A percentile compares a stretch with the other conserved stretches of the same genome.
These are phyloP conservation scores for Calonectria pteridis DNA, from an alignment of 2,329 filamentous ascomycete genomes.

Conservation along the genomic window DNA sequence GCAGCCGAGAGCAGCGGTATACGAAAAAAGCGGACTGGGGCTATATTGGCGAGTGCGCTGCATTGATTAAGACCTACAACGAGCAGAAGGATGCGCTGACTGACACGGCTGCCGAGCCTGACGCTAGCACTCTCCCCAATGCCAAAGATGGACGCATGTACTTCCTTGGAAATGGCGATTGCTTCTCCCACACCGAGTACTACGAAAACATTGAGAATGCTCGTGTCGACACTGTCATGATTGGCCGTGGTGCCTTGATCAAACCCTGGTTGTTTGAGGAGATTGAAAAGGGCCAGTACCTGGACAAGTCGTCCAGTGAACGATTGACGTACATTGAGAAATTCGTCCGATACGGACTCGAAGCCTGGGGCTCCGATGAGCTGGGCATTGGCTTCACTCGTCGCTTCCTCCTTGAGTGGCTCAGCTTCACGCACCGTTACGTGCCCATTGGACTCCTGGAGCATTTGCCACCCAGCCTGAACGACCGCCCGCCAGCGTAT, in stretches of 20 bases:
- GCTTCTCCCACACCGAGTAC: slow-evolving; percentile 94
- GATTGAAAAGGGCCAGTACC: slow-evolving; percentile 89
- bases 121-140: slow-evolving; percentile 79
- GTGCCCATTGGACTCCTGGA: slow-evolving; percentile 91
- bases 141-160: slow-evolving; percentile 78
- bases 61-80: slow-evolving; percentile 85
- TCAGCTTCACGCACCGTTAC: slow-evolving; percentile 94
- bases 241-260: slow-evolving; percentile 94
- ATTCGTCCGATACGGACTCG: slow-evolving; percentile 90
- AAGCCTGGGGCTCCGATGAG: slow-evolving; percentile 97
- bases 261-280: slow-evolving; percentile 99
- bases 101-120: slow-evolving; percentile 84
- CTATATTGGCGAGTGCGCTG: slow-evolving; percentile 92
- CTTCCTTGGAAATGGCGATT: slow-evolving; percentile 97
- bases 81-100: slow-evolving; percentile 72
- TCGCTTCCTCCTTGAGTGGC: slow-evolving; percentile 93
- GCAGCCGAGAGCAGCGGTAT: slow-evolving; percentile 94
- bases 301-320: slow-evolving; percentile 93
- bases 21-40: slow-evolving; percentile 92
- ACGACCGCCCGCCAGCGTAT: slow-evolving; percentile 89
- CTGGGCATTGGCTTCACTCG: slow-evolving; percentile 91
- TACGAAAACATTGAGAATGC: slow-evolving; percentile 80
- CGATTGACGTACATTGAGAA: slow-evolving; percentile 88
- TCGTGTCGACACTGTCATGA: slow-evolving; percentile 93
- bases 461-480: slow-evolving; percentile 86